Base-by-base conservation (phyloP, 768 basidiomycete species). In the Xerocomus potaroensis region DNA sequence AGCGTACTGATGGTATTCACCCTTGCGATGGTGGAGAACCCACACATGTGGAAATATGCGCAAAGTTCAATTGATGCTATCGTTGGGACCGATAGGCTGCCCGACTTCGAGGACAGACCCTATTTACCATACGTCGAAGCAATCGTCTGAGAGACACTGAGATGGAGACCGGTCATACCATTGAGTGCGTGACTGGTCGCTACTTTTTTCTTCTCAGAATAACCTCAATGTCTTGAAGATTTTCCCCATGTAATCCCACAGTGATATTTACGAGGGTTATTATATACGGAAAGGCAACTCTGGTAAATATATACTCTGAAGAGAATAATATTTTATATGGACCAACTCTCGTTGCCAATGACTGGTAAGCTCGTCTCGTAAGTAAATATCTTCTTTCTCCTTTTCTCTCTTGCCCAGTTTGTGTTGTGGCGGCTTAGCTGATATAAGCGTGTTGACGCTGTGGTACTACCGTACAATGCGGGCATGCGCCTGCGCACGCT, bases 401-500 rank as follows among this genome's bases (percentile, higher is more conserved):
- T n/a, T n/a, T n/a, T n/a, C n/a, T n/a, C n/a, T n/a, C n/a, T n/a
- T n/a, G 12, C 12, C 15, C 16, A 16, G 14, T 3, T 33, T n/a
- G 32, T 5, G 14, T 33, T 14, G 32, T 7, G 15, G n/a, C n/a
- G n/a, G n/a, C n/a, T n/a, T n/a, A n/a, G n/a, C n/a, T n/a, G n/a
- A n/a, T n/a, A n/a, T n/a, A n/a, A n/a, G 32, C 2, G 8, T 41
- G 9, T 21, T 45, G 43, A 26, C 8, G 27, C 11, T 14, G 31
- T 29, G 35, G n/a, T 15, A n/a, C n/a, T n/a, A 33, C n/a, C 22
- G 56, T 53, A 51, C n/a, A 41, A 49, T 32, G 26, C 37, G 8
- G 40, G 49, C 9, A 37, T 59, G n/a, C 58, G 60, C 7, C 39
- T 63, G 9, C 55, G 62, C 12, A 63, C 59, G 4, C 43, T 68